Evolutionary conservation across 352 stramenopile genomes (phyloP), one percentile per base, ranked within the genome.

Genomic region (Globisporangium emineosum): DNA sequence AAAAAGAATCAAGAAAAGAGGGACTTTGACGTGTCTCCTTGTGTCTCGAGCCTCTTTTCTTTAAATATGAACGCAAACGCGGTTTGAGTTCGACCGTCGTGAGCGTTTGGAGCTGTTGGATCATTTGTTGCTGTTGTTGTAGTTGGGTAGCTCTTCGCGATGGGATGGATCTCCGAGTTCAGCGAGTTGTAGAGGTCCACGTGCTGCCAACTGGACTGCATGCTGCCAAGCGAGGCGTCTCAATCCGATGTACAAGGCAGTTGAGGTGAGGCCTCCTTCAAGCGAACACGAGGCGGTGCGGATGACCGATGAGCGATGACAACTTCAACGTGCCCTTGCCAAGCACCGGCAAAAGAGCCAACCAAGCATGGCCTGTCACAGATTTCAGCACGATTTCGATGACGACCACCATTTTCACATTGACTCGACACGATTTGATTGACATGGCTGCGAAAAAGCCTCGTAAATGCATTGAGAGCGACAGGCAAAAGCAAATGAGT

Each of bases 1-100:
- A 64, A 29, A 57, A 57, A 57, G 27, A 57, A 57, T 43, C 52
- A 57, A 27, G 27, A 43, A 32, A n/a, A 56, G 40, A 47, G 40
- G 6, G 17, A 21, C 40, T 47, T 47, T 6, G 40, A 12, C 13
- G 40, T 47, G 17, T 47, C 40, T 47, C 21, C 40, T 47, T 21
- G 40, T 47, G 40, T 47, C 40, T 47, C 40, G 21, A 47, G 40
- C 40, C 40, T 47, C 40, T 47, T 17, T 47, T 47, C 21, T 47
- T 21, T 47, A 47, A 47, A 47, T 47, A 47, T 47, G 40, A 47
- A 47, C 40, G 40, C 40, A 47, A 47, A 5, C 40, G 21, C 40
- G 37, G 19, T 47, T 47, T 40, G 40, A 43, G 17, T 47, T 47
- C 40, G 37, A 47, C 19, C 2, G 6, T 7, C 21, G 19, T 47